Evolutionary conservation across 805 yeast genomes (phyloP), one percentile per base, ranked within the genome.

Genomic region (Wickerhamomyces rabaulensis): DNA sequence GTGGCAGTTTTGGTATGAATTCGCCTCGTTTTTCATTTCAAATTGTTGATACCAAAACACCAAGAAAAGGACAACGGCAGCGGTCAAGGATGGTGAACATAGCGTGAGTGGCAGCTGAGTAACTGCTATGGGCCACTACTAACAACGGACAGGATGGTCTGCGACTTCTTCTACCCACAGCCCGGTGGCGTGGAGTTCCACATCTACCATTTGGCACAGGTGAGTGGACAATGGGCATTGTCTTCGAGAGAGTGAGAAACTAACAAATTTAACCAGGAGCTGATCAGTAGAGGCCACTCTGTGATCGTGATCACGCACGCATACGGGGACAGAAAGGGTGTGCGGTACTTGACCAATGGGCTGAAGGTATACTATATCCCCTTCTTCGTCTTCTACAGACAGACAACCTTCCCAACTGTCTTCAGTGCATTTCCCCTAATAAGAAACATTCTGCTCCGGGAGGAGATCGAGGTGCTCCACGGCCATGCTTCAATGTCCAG

Each of bases 111-210:
- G 6, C n/a, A 5, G 20, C 17, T 3, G 31, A 16, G 12, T 16
- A 33, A 3, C 9, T 9, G 6, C 12, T 7, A 33, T 16, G 16
- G n/a, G n/a, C 31, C 5, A 5, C 31, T 33, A 33, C 36, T 33
- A 33, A 33, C 36, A 16, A 16, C 17, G 2, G 3, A 3, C 10
- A 33, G 20, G 20, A 91, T 94, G 97, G 87, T 91, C 4, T 87
- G 95, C 39, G 99, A 94, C 66, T 94, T 90, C 72, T 94, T 94
- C 78, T 94, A 87, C 67, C 99, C 99, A 10, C 99, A 94, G 62
- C 85, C 97, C 0, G 99, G 99, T 4, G 99, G 99, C 9, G 95
- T 94, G 2, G 99, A 94, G 64, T 81, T 92, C 51, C 99, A 94
- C 62, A 87, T 92, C 16, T 89, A 88, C 64, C 98, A 94, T 63